phyloP scores from a whole-genome alignment of 495 filamentous ascomycete species.

The Aspergillus cristatus region DNA sequence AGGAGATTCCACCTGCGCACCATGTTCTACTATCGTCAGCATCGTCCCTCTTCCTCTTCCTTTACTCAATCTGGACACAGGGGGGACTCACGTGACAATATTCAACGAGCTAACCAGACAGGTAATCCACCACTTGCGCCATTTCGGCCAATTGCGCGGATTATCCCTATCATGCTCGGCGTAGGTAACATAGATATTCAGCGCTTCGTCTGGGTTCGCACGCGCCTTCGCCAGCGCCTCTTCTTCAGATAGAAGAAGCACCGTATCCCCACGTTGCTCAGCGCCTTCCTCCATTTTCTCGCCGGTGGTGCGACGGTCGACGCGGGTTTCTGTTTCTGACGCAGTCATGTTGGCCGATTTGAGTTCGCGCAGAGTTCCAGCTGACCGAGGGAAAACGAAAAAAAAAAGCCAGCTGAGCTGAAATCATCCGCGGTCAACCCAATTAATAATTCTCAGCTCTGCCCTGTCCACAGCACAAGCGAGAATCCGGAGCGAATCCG shows the following conservation, averaged over 20 bases:
- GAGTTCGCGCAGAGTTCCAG: too few species aligned
- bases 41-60: background rate
- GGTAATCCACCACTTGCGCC: constrained; percentile 41
- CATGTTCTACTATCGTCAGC: constrained; percentile 17
- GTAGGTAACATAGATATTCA: constrained; percentile 28
- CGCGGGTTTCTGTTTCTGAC: too few species aligned
- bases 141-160: constrained; percentile 38
- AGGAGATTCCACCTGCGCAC: constrained; percentile 36
- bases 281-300: background rate
- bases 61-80: too few species aligned
- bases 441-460: too few species aligned
- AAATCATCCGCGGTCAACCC: too few species aligned
- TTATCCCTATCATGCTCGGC: constrained; percentile 27
- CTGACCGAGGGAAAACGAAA: too few species aligned
- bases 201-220: constrained; percentile 15
- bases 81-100: constrained; percentile 30
- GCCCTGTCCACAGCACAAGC: too few species aligned
- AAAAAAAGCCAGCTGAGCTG: too few species aligned
- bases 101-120: constrained; percentile 28
- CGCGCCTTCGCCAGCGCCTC: constrained; percentile 20
- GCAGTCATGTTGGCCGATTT: too few species aligned
- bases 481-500: too few species aligned
- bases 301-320: too few species aligned
- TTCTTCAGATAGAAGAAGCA: constrained; percentile 16
- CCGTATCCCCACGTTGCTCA: constrained; percentile 6